Evolutionary conservation across 306 rosid genomes (phyloP).

Genomic region (Begonia peltatifolia): DNA sequence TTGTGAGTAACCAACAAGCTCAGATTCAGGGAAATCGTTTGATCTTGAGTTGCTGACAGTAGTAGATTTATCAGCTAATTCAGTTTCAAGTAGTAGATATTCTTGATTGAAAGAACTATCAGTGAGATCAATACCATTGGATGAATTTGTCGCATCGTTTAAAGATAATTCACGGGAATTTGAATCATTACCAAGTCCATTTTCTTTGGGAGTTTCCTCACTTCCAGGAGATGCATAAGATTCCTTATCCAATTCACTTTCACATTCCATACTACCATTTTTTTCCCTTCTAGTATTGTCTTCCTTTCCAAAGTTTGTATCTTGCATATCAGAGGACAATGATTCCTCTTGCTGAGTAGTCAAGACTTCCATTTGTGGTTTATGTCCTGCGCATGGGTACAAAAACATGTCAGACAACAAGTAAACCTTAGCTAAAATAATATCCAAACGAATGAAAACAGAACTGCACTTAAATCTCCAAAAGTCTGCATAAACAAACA

Average conservation of each 20-base stretch:
- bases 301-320: constrained; percentile 18
- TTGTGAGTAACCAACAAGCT: constrained; percentile 29
- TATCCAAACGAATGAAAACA: neutral
- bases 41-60: constrained; percentile 17
- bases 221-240: constrained; percentile 35
- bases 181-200: constrained; percentile 38
- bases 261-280: constrained; percentile 24
- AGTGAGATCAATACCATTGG: constrained; percentile 28
- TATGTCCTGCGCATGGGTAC: constrained; percentile 30
- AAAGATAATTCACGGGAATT: constrained; percentile 26
- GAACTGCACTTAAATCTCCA: too few species aligned
- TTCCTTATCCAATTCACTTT: constrained; percentile 28
- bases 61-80: constrained; percentile 25
- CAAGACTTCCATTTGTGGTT: constrained; percentile 59
- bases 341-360: constrained; percentile 45
- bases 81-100: constrained; percentile 23
- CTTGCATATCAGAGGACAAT: constrained; percentile 39
- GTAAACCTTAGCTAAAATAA: constrained; percentile 1
- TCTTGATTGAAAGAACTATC: constrained; percentile 29
- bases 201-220: constrained; percentile 25
- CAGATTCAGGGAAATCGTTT: constrained; percentile 28
- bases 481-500: neutral
- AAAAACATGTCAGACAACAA: constrained; percentile 4
- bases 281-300: constrained; percentile 18
- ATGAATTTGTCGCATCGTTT: constrained; percentile 7